A percentile compares a stretch with the other conserved stretches of the same genome.
phyloP scores from a whole-genome alignment of 2,329 filamentous ascomycete species.

The Fusarium nelsonii region DNA sequence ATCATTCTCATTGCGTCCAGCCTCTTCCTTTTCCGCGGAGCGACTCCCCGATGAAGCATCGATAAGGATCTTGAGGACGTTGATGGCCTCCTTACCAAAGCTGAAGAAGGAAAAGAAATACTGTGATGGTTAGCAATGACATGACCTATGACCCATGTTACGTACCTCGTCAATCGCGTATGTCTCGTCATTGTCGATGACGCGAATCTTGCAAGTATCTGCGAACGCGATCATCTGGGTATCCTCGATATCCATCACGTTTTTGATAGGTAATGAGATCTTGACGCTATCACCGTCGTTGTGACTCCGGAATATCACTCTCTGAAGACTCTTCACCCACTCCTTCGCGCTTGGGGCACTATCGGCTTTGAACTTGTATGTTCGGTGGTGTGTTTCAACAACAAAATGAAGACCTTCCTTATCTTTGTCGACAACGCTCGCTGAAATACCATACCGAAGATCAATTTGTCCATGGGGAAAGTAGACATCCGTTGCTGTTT shows the following conservation, averaged over 20 bases:
- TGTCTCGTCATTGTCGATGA: slow-evolving; percentile 93
- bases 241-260: slow-evolving; percentile 92
- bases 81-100: slow-evolving; percentile 84
- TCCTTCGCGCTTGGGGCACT: slow-evolving; percentile 89
- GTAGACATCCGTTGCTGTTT: slow-evolving; percentile 85
- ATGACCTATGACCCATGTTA: not conserved
- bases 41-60: slow-evolving; percentile 64
- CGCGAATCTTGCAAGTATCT: slow-evolving; percentile 92
- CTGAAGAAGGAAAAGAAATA: slow-evolving; percentile 98
- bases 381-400: slow-evolving; percentile 84
- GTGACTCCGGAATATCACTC: slow-evolving; percentile 94
- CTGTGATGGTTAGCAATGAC: slow-evolving; percentile 55
- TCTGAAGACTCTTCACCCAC: slow-evolving; percentile 94
- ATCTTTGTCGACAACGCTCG: slow-evolving; percentile 80
- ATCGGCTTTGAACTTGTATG: slow-evolving; percentile 90
- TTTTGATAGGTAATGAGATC: slow-evolving; percentile 88
- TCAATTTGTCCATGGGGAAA: slow-evolving; percentile 94
- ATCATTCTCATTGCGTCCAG: slow-evolving; percentile 28
- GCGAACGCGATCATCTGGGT: slow-evolving; percentile 91
- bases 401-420: slow-evolving; percentile 83
- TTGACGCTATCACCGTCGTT: slow-evolving; percentile 98
- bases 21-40: slow-evolving; percentile 41
- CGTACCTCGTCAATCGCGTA: slow-evolving; percentile 92
- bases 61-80: slow-evolving; percentile 79
- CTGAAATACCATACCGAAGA: slow-evolving; percentile 89